Evolutionary conservation across 23 red algal species (phyloP).

Genomic region (Agarophyton chilense): DNA sequence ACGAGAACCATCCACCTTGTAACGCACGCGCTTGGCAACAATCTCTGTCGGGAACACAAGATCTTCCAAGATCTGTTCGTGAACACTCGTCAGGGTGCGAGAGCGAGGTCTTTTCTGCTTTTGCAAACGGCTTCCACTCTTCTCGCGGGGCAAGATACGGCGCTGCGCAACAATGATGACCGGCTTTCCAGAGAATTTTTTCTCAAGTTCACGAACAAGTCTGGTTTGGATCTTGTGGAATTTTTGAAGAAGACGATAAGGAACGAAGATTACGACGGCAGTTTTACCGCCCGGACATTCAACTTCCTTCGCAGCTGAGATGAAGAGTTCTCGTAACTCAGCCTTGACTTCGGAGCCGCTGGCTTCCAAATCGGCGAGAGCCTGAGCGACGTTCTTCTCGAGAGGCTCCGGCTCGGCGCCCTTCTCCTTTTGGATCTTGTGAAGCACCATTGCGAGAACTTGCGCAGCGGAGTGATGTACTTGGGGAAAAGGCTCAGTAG

Average conservation of each 20-base stretch:
- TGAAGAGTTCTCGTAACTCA: slow-evolving; percentile 77
- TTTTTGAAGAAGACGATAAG: slow-evolving; percentile 72
- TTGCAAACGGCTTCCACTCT: slow-evolving; percentile 73
- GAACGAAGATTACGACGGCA: slow-evolving; percentile 89
- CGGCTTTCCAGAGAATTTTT: slow-evolving; percentile 97
- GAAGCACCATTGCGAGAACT: slow-evolving; percentile 23
- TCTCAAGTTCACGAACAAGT: slow-evolving; percentile 98
- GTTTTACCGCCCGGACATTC: slow-evolving; percentile 81
- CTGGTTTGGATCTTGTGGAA: slow-evolving; percentile 97
- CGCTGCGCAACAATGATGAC: slow-evolving; percentile 92
- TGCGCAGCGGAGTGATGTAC: too few relatives aligned
- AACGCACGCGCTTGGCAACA: slow-evolving; percentile 90
- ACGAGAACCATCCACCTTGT: slow-evolving; percentile 83
- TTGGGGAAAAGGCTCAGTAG: too few relatives aligned
- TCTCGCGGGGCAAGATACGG: slow-evolving; percentile 84
- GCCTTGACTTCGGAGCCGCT: slow-evolving; percentile 80
- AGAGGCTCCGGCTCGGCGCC: slow-evolving; percentile 61
- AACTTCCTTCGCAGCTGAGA: slow-evolving; percentile 86
- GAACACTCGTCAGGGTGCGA: slow-evolving; percentile 93
- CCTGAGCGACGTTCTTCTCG: slow-evolving; percentile 91
- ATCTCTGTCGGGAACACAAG: slow-evolving; percentile 97
- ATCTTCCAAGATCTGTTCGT: slow-evolving; percentile 96
- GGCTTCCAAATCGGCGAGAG: slow-evolving; percentile 83
- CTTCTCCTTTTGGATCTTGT: slow-evolving; percentile 80
- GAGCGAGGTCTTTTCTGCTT: slow-evolving; percentile 90